Evolutionary conservation across 129 eudicot genomes (phyloP).

Genomic region (Oenanthe sinensis): DNA sequence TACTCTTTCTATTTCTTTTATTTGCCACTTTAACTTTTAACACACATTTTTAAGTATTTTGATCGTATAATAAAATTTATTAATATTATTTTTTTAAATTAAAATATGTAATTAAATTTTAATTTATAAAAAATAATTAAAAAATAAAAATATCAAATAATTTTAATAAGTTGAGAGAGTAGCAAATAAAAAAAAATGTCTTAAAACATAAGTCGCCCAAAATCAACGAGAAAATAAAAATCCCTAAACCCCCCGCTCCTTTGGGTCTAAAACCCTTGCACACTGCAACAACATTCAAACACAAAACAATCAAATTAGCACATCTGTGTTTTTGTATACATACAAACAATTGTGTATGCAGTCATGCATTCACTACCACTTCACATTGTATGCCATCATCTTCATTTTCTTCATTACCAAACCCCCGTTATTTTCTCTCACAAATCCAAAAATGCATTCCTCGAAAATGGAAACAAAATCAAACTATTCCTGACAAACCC

Average conservation of each 20-base stretch:
- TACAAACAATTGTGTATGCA: not conserved
- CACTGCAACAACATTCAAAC: not conserved
- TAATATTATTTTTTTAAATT: too few relatives aligned
- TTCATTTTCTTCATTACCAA: conserved; percentile 16
- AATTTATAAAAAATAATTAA: too few relatives aligned
- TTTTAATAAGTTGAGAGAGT: too few relatives aligned
- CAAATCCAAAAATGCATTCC: conserved; percentile 29
- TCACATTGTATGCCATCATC: conserved; percentile 28
- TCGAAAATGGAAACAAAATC: conserved; percentile 23
- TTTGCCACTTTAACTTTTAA: too few relatives aligned
- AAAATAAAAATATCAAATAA: too few relatives aligned
- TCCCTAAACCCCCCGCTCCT: not conserved
- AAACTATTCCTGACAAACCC: conserved; percentile 13
- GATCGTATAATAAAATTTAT: too few relatives aligned
- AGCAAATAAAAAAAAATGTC: too few relatives aligned
- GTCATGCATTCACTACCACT: conserved; percentile 6
- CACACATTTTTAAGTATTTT: too few relatives aligned
- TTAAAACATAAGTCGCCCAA: too few relatives aligned
- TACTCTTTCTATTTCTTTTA: too few relatives aligned
- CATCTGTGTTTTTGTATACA: not conserved
- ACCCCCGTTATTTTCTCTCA: conserved; percentile 10
- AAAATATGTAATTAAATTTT: too few relatives aligned
- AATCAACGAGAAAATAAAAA: too few relatives aligned
- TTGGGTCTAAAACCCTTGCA: not conserved
- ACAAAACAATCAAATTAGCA: not conserved